Conservation (phyloP, 1,284 basidiomycete genomes). For the Moesziomyces globuligerus region DNA sequence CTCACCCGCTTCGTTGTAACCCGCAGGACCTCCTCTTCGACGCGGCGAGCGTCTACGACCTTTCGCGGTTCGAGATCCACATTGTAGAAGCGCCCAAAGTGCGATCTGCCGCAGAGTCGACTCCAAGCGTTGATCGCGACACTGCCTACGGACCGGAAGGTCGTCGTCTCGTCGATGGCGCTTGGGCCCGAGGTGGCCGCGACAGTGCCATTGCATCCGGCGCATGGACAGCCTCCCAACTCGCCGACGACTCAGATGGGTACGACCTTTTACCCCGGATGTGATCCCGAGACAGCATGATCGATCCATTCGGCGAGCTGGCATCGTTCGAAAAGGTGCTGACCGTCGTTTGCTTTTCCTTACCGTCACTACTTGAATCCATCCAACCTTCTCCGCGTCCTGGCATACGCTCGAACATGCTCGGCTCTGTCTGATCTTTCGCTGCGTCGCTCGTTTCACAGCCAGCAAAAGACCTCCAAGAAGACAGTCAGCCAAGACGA, state of each 20-base stretch:
- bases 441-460: background rate
- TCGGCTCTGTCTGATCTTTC: background rate
- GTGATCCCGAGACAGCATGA: slow-evolving; percentile 10
- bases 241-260: slow-evolving; percentile 24
- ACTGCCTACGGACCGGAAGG: slow-evolving; percentile 5
- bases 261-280: slow-evolving; percentile 38
- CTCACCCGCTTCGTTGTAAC: background rate
- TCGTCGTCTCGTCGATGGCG: slow-evolving; percentile 35
- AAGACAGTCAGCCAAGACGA: slow-evolving; percentile 1
- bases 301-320: background rate
- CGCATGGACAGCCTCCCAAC: slow-evolving; percentile 52
- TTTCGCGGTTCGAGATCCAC: slow-evolving; percentile 54
- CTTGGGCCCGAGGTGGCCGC: slow-evolving; percentile 51
- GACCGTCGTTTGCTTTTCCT: background rate
- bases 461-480: slow-evolving; percentile 1
- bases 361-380: background rate
- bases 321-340: background rate
- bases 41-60: slow-evolving; percentile 55
- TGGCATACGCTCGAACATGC: background rate
- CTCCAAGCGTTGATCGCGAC: background rate
- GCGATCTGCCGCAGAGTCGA: too few species aligned
- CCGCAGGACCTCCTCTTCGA: slow-evolving; percentile 63
- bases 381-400: background rate
- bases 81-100: slow-evolving; percentile 42
- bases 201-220: slow-evolving; percentile 43